These are phyloP conservation scores for Fusarium oxysporum DNA, from an alignment of 2,329 filamentous ascomycete genomes.

Conservation along the genomic window DNA sequence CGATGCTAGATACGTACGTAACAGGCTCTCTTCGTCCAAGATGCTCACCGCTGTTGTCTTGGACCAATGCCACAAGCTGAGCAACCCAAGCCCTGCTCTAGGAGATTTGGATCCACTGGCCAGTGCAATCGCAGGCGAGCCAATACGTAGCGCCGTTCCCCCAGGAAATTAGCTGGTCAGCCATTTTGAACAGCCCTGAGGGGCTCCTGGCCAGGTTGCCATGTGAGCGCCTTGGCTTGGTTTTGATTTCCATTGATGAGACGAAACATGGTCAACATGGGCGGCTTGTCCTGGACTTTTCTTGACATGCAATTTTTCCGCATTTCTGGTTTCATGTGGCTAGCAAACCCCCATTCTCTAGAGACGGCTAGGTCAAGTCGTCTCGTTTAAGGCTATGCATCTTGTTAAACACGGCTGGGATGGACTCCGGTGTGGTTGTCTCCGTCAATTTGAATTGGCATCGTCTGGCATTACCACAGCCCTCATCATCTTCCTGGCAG, in stretches of 20 bases:
- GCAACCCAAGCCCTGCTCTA: constrained; percentile 36
- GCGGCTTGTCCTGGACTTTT: not conserved
- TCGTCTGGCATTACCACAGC: not conserved
- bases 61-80: constrained; percentile 33
- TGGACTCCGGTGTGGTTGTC: not conserved
- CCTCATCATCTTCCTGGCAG: not conserved
- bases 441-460: not conserved
- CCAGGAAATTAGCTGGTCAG: constrained; percentile 45
- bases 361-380: not conserved
- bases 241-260: constrained; percentile 18
- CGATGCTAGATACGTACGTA: constrained; percentile 31
- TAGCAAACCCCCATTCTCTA: not conserved
- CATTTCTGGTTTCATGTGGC: constrained; percentile 13
- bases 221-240: constrained; percentile 31
- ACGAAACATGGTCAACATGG: constrained; percentile 31
- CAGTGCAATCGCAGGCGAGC: constrained; percentile 34
- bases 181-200: constrained; percentile 25
- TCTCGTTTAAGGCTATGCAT: not conserved
- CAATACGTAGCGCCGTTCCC: constrained; percentile 39
- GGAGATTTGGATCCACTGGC: constrained; percentile 43
- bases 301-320: constrained; percentile 7
- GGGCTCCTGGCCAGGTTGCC: constrained; percentile 36
- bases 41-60: constrained; percentile 43
- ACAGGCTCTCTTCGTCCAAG: constrained; percentile 25
- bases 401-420: not conserved